Percentiles rank a stretch among this genome's conserved stretches.
Evolutionary conservation across 2,329 filamentous ascomycete species (phyloP).

Genomic region (Cryphonectria nitschkei): DNA sequence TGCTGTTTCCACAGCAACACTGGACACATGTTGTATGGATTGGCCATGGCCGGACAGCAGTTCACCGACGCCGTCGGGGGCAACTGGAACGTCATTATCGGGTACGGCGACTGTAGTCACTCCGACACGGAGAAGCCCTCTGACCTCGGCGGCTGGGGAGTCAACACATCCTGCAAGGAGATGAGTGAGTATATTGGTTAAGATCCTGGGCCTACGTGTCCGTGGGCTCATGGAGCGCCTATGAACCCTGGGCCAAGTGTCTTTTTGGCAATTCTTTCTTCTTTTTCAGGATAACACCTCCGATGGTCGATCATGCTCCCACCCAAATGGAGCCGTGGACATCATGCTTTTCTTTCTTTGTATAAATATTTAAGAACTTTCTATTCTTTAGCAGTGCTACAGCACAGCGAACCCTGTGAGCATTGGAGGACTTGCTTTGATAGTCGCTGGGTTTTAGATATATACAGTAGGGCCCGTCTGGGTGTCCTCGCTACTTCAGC

Average conservation of each 20-base stretch:
- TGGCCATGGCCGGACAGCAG: slow-evolving; percentile 2
- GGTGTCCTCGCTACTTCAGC: neutral
- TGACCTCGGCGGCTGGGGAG: slow-evolving; percentile 1
- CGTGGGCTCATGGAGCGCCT: neutral
- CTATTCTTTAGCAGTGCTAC: neutral
- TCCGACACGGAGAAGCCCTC: slow-evolving; percentile 3
- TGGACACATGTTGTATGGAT: neutral
- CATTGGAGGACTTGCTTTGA: neutral
- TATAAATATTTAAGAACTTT: neutral
- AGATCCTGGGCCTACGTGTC: neutral
- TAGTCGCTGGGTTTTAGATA: neutral
- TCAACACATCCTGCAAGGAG: slow-evolving; percentile 3
- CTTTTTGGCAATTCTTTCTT: neutral
- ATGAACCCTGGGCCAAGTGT: neutral
- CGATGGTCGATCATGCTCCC: neutral
- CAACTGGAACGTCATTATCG: slow-evolving; percentile 11
- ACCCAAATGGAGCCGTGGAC: neutral
- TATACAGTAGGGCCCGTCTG: neutral
- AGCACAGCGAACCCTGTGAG: neutral
- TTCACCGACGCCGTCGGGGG: slow-evolving; percentile 12
- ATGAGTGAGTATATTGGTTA: neutral
- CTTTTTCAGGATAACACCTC: neutral
- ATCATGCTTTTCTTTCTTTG: neutral
- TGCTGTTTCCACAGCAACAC: neutral
- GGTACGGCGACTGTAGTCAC: slow-evolving; percentile 2